Evolutionary conservation across 1,284 basidiomycete species (phyloP).

Genomic region (Puccinia horiana): DNA sequence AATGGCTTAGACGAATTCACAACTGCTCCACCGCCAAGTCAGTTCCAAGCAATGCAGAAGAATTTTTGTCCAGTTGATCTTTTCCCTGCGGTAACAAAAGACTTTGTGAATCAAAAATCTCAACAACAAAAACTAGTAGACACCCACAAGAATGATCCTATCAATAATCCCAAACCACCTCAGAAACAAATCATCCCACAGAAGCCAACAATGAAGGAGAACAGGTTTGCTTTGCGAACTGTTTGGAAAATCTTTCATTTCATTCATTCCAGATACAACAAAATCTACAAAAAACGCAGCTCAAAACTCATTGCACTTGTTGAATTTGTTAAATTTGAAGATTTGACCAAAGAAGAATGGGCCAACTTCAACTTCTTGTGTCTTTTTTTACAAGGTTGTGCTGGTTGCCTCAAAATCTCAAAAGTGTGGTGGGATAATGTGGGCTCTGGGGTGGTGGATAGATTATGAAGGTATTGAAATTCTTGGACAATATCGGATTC

Average conservation of each 20-base stretch:
- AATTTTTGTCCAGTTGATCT: not conserved
- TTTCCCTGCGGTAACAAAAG: not conserved
- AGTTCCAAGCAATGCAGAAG: not conserved
- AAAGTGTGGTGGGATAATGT: conserved; percentile 18
- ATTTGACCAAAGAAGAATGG: not conserved
- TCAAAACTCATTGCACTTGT: not conserved
- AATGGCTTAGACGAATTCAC: not conserved
- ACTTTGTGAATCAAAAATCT: not conserved
- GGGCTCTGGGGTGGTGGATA: conserved; percentile 6
- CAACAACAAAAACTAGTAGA: not conserved
- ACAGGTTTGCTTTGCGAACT: not conserved
- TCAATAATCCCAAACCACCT: not conserved
- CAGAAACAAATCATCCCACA: not conserved
- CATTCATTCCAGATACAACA: not conserved
- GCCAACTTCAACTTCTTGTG: not conserved
- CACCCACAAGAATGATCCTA: not conserved
- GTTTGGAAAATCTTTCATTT: not conserved
- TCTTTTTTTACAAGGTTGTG: conserved; percentile 5
- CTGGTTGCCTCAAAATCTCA: conserved; percentile 3
- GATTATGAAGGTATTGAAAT: not conserved
- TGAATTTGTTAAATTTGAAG: not conserved
- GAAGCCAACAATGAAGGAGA: not conserved
- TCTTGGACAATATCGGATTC: not conserved
- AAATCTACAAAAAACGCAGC: not conserved
- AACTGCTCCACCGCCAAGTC: not conserved